These are phyloP conservation scores for Fraxinus angustifolia DNA, from an alignment of 305 asterid genomes.

Conservation along the genomic window DNA sequence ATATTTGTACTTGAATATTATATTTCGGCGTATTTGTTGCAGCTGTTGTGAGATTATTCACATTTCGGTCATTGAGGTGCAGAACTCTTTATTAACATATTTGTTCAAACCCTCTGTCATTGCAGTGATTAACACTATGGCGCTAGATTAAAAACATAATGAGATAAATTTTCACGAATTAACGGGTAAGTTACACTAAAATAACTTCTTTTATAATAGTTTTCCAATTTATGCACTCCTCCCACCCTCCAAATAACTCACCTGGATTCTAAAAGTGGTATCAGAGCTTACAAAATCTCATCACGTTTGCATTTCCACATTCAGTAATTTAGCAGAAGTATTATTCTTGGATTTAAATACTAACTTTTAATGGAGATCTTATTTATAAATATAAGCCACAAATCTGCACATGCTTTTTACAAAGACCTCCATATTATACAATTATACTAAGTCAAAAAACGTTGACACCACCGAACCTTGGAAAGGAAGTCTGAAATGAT, in stretches of 20 bases:
- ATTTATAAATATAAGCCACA: background rate
- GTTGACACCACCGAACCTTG: slow-evolving; percentile 46
- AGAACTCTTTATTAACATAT: background rate
- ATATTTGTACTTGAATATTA: background rate
- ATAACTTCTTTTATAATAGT: background rate
- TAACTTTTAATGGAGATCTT: background rate
- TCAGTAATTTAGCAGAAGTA: background rate
- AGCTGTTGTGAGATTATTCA: background rate
- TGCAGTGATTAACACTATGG: background rate
- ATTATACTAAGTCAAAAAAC: background rate
- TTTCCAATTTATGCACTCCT: background rate
- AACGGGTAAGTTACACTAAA: background rate
- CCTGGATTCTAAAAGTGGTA: background rate
- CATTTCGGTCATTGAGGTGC: background rate
- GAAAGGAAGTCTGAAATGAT: slow-evolving; percentile 79
- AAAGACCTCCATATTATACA: background rate
- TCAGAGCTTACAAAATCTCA: background rate
- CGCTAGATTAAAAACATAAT: background rate
- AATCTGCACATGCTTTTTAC: background rate
- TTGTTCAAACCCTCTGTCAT: background rate
- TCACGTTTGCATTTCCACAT: background rate
- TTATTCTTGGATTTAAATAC: background rate
- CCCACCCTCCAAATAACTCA: background rate
- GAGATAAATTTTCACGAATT: background rate
- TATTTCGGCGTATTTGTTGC: background rate